Evolutionary conservation across 352 stramenopile genomes (phyloP).

Genomic region (Phytophthora brassicae): DNA sequence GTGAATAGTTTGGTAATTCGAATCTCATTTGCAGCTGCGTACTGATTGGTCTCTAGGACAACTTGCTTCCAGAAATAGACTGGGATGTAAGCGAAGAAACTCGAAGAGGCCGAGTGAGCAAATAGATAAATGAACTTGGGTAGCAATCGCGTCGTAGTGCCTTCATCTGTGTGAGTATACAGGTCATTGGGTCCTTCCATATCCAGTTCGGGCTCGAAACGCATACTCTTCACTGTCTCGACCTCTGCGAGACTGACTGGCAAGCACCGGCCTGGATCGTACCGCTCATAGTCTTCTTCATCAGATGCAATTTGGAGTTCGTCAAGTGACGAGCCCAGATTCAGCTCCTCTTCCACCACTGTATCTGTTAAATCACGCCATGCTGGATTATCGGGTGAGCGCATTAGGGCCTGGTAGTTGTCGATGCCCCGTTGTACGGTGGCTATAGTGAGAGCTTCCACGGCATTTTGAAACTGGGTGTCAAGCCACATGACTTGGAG

Average conservation of each 20-base stretch:
- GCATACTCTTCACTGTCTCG: not conserved
- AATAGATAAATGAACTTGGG: not conserved
- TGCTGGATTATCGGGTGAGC: not conserved
- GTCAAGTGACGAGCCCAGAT: slow-evolving; percentile 1
- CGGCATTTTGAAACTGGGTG: slow-evolving; percentile 10
- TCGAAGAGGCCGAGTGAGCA: slow-evolving; percentile 1
- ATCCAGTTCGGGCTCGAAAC: not conserved
- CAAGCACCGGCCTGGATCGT: not conserved
- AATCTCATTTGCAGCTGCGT: slow-evolving; percentile 4
- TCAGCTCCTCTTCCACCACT: slow-evolving; percentile 4
- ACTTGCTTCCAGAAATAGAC: slow-evolving; percentile 2
- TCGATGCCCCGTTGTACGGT: slow-evolving; percentile 7
- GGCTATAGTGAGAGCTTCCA: no score
- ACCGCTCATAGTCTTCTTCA: slow-evolving; percentile 2
- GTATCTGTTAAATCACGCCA: slow-evolving; percentile 12
- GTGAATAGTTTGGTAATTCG: slow-evolving; percentile 5
- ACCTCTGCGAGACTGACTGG: no score
- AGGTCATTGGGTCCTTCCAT: slow-evolving; percentile 4
- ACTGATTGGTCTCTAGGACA: not conserved
- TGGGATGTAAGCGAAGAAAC: slow-evolving; percentile 1
- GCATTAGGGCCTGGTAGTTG: slow-evolving; percentile 3
- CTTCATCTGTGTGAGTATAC: not conserved
- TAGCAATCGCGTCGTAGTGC: not conserved
- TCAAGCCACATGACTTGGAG: slow-evolving; percentile 1
- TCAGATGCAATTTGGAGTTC: slow-evolving; percentile 3